Evolutionary conservation across 2,329 filamentous ascomycete genomes (phyloP).

Genomic region (Colletotrichum lindemuthianum): DNA sequence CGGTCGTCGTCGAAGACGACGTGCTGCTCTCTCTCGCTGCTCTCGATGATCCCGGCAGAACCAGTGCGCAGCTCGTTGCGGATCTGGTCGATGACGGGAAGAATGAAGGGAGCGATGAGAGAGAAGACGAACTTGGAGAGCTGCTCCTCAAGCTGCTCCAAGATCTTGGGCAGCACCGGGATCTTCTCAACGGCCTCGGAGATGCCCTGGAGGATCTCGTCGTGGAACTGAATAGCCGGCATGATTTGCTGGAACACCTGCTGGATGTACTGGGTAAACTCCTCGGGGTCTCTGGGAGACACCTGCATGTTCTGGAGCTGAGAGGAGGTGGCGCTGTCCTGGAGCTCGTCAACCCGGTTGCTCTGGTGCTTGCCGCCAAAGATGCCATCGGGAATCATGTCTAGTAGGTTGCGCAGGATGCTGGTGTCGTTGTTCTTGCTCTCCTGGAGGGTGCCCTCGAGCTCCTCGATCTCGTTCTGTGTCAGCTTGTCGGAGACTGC

Average conservation of each 20-base stretch:
- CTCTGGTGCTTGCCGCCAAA: conserved; percentile 81
- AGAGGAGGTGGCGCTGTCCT: conserved; percentile 77
- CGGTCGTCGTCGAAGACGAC: conserved; percentile 85
- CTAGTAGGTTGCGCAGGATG: conserved; percentile 80
- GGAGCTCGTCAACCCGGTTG: conserved; percentile 80
- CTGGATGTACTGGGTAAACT: conserved; percentile 81
- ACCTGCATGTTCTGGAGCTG: conserved; percentile 80
- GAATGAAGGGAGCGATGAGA: conserved; percentile 86
- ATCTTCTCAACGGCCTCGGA: conserved; percentile 84
- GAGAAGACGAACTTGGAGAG: conserved; percentile 91
- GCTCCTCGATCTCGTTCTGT: conserved; percentile 88
- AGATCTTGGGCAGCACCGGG: conserved; percentile 82
- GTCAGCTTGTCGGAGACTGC: conserved; percentile 86
- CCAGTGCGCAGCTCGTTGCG: conserved; percentile 88
- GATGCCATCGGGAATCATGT: conserved; percentile 83
- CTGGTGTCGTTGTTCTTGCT: conserved; percentile 74
- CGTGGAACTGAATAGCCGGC: conserved; percentile 91
- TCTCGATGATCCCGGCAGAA: conserved; percentile 86
- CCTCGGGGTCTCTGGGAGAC: conserved; percentile 83
- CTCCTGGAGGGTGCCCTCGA: conserved; percentile 82
- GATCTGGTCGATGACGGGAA: conserved; percentile 87
- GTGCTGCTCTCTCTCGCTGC: conserved; percentile 84
- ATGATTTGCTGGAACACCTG: conserved; percentile 83
- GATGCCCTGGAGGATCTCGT: conserved; percentile 85
- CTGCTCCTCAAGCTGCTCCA: conserved; percentile 89